Conservation (phyloP, 1,284 basidiomycete species). For the Rhodotorula sp. region DNA sequence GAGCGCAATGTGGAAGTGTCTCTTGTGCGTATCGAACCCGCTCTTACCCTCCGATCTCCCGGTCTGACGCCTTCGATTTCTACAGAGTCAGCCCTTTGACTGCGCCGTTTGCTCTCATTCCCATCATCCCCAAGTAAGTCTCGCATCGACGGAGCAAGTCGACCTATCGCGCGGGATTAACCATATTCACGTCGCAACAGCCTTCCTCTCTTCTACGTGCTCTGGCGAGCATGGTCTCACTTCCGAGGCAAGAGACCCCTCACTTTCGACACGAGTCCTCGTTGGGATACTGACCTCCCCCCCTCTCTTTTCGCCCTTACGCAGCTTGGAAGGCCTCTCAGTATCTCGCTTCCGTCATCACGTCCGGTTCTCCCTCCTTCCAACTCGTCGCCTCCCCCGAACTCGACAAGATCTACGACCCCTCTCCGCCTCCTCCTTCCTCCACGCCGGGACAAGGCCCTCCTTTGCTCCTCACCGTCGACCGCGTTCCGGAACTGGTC, state of each 20-base stretch:
- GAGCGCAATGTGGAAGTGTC: constrained; percentile 34
- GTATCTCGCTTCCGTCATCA: constrained; percentile 2
- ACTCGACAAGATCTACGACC: constrained; percentile 24
- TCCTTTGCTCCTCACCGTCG: constrained; percentile 31
- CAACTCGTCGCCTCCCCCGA: constrained; percentile 13
- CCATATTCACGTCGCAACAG: not conserved
- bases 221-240: constrained; percentile 55
- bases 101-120: constrained; percentile 53
- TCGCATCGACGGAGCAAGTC: not conserved
- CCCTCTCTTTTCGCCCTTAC: not conserved
- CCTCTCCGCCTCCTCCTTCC: not conserved
- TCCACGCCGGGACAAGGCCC: not conserved
- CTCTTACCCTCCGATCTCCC: not conserved
- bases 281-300: not conserved
- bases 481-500: constrained; percentile 47
- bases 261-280: constrained; percentile 38
- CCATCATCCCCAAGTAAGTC: constrained; percentile 53
- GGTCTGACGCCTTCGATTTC: not conserved
- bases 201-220: constrained; percentile 52
- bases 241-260: constrained; percentile 43
- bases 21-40: constrained; percentile 28
- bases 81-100: constrained; percentile 36
- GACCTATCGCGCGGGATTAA: not conserved
- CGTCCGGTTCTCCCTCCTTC: constrained; percentile 3
- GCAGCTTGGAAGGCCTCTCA: constrained; percentile 29